Evolutionary conservation across 2,329 filamentous ascomycete species (phyloP), one percentile per base, ranked within the genome.

Genomic region (Akanthomyces muscarius): DNA sequence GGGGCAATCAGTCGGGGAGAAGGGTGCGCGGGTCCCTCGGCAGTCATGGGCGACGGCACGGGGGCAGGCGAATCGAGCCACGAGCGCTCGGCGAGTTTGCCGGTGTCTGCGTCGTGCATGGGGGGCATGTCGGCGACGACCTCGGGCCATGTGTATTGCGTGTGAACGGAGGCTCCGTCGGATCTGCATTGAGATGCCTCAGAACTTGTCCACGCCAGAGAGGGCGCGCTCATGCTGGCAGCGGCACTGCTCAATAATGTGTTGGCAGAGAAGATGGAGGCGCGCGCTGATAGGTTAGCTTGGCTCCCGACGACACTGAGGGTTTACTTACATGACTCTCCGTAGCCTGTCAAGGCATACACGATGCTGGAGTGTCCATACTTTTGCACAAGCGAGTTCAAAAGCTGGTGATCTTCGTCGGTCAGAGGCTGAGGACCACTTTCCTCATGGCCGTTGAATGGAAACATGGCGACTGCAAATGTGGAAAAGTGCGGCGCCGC

Each of bases 171-270:
- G 2, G 72, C 76, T 42, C 72, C 74, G 58, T 78, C 76, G 44
- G 76, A 76, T 53, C 73, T 70, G 56, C 71, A 75, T 47, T 76
- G 71, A 10, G 76, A 78, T n/a, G 71, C 72, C 57, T 77, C 75
- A 8, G 77, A 78, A 58, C 71, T 74, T 62, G 75, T 77, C 75
- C 76, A 79, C 21, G 73, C 74, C 59, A 78, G 68, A 7, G 77
- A 78, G 6, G 77, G 76, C 7, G 74, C 76, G 66, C 74, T 77
- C 23, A 73, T 70, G 48, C 58, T 64, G 38, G 63, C 63, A 23
- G 25, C 41, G 18, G 66, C 61, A 65, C 72, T 76, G 70, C 76
- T 79, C 64, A 77, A 71, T 23, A 78, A 68, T 14, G 76, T 78
- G 23, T 71, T 74, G 54, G 74, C 72, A n/a, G 76, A 78, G 25